A percentile compares a stretch with the other conserved stretches of the same genome.
These are phyloP conservation scores for Lavandula angustifolia DNA, from an alignment of 257 asterid species.

Conservation along the genomic window DNA sequence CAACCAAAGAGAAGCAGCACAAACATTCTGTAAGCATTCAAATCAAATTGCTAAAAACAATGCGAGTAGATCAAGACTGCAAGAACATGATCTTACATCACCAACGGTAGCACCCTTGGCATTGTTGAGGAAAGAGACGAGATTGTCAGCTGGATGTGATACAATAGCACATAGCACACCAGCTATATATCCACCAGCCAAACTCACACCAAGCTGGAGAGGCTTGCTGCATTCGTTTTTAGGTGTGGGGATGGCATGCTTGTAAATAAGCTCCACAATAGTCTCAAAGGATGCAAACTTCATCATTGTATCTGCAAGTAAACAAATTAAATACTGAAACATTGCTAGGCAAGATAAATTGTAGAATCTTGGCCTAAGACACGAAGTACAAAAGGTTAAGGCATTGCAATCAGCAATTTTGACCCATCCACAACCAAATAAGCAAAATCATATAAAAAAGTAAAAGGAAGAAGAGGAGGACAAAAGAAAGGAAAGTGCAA, in stretches of 20 bases:
- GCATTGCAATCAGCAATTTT: no score
- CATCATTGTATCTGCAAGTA: slow-evolving; percentile 84
- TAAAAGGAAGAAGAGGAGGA: no score
- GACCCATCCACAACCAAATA: no score
- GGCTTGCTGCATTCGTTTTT: slow-evolving; percentile 73
- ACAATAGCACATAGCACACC: slow-evolving; percentile 85
- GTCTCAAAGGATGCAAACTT: slow-evolving; percentile 88
- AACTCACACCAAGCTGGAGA: slow-evolving; percentile 85
- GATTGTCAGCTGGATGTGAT: slow-evolving; percentile 91
- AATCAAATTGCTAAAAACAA: neutral
- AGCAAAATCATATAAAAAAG: neutral
- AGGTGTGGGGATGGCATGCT: slow-evolving; percentile 74
- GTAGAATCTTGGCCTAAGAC: neutral
- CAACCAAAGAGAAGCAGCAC: neutral
- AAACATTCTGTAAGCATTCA: neutral
- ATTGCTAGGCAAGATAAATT: neutral
- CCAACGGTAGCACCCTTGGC: slow-evolving; percentile 93
- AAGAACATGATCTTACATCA: slow-evolving; percentile 55
- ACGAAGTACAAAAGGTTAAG: no score
- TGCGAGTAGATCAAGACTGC: neutral
- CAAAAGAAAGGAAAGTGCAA: no score
- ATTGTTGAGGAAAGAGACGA: slow-evolving; percentile 88
- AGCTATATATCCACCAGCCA: slow-evolving; percentile 87
- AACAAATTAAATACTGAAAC: slow-evolving; percentile 12
- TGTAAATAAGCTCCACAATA: slow-evolving; percentile 72